These are phyloP conservation scores for Kalmusia sp. DNA, from an alignment of 2,329 filamentous ascomycete species.

Conservation along the genomic window DNA sequence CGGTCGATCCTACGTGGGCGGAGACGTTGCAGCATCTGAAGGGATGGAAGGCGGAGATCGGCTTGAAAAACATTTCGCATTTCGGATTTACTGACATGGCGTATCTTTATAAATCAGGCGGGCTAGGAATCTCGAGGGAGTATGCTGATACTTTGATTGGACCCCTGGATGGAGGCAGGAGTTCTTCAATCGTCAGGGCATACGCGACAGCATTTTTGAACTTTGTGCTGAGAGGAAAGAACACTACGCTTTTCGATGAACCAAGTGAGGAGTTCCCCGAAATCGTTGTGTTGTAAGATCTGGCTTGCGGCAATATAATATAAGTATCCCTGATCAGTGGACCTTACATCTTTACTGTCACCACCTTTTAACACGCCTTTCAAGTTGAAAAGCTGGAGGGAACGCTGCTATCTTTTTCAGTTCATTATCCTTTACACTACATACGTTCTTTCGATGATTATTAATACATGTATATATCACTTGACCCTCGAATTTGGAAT, in stretches of 20 bases:
- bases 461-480: no score
- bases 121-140: not conserved
- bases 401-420: no score
- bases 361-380: no score
- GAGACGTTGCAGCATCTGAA: conserved; percentile 9
- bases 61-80: conserved; percentile 11
- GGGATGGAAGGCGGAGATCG: conserved; percentile 17
- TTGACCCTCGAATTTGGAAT: no score
- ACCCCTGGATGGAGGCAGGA: conserved; percentile 11
- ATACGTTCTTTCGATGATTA: no score
- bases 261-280: conserved; percentile 14
- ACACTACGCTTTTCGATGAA: conserved; percentile 12
- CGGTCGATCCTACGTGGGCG: conserved; percentile 12
- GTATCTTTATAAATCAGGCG: conserved; percentile 11
- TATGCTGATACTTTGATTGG: conserved; percentile 7
- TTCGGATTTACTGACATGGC: conserved; percentile 9
- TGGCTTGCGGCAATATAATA: no score
- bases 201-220: conserved; percentile 16
- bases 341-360: no score
- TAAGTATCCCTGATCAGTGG: no score
- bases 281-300: conserved; percentile 10
- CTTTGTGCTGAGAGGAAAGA: conserved; percentile 15
- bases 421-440: no score
- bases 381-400: no score
- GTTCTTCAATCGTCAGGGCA: conserved; percentile 10